phyloP scores from a whole-genome alignment of 345 rosid species.

The Stellera chamaejasme region DNA sequence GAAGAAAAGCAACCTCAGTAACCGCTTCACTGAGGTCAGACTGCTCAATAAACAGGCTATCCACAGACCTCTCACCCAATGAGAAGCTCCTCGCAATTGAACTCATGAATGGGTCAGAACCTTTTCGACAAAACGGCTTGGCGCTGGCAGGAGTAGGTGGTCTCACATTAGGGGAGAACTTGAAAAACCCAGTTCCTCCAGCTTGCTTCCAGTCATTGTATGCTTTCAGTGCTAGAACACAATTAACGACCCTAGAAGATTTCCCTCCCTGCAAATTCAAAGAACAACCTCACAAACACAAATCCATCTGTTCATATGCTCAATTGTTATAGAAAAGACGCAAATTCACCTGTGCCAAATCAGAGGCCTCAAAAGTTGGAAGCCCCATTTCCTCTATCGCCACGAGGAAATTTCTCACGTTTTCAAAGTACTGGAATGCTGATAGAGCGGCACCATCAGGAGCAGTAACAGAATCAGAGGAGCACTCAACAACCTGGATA shows the following conservation, averaged over 20 bases:
- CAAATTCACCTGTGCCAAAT: slow-evolving; percentile 66
- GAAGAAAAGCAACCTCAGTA: slow-evolving; percentile 23
- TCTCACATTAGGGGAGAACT: slow-evolving; percentile 45
- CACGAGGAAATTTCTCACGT: slow-evolving; percentile 77
- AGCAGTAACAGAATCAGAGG: slow-evolving; percentile 48
- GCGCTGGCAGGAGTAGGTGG: slow-evolving; percentile 24
- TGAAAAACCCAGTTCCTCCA: slow-evolving; percentile 71
- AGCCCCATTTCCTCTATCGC: slow-evolving; percentile 68
- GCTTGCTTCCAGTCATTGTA: slow-evolving; percentile 70
- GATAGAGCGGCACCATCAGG: slow-evolving; percentile 93
- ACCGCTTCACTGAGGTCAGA: slow-evolving; percentile 54
- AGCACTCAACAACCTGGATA: slow-evolving; percentile 71
- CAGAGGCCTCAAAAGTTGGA: slow-evolving; percentile 88
- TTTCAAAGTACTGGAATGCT: slow-evolving; percentile 84
- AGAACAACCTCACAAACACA: background rate
- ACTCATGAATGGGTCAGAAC: slow-evolving; percentile 56
- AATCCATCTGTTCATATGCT: slow-evolving; percentile 3
- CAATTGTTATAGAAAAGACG: background rate
- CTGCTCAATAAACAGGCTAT: slow-evolving; percentile 20
- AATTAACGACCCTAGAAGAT: slow-evolving; percentile 63
- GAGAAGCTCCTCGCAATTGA: slow-evolving; percentile 41
- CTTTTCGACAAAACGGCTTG: slow-evolving; percentile 55
- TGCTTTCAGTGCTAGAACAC: slow-evolving; percentile 79
- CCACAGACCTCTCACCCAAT: slow-evolving; percentile 33
- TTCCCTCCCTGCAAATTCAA: slow-evolving; percentile 57